A percentile compares a stretch with the other conserved stretches of the same genome.
These are phyloP conservation scores for Penicillium paxilli DNA, from an alignment of 495 filamentous ascomycete species.

Conservation along the genomic window DNA sequence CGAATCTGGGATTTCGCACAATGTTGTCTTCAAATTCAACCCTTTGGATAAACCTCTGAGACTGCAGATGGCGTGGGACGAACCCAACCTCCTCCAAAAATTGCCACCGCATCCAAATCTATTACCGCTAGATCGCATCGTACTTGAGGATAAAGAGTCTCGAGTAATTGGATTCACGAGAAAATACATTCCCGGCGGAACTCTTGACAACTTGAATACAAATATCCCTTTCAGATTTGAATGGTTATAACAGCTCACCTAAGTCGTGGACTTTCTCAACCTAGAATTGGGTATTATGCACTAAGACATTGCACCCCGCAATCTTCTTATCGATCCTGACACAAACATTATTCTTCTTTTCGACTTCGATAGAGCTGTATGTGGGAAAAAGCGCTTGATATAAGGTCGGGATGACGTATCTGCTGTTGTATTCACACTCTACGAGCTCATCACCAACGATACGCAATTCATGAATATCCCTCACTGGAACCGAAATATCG, in stretches of 20 bases:
- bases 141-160: slow-evolving; percentile 32
- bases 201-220: slow-evolving; percentile 20
- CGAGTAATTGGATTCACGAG: slow-evolving; percentile 38
- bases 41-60: slow-evolving; percentile 11
- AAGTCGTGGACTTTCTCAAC: slow-evolving; percentile 40
- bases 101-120: slow-evolving; percentile 33
- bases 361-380: slow-evolving; percentile 38
- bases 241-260: slow-evolving; percentile 37
- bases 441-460: slow-evolving; percentile 44
- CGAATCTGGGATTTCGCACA: slow-evolving; percentile 9
- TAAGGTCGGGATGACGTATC: slow-evolving; percentile 36
- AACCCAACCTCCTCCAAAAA: slow-evolving; percentile 27
- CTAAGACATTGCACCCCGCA: slow-evolving; percentile 39
- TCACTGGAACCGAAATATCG: slow-evolving; percentile 17
- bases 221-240: slow-evolving; percentile 32
- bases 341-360: slow-evolving; percentile 38
- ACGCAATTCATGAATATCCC: slow-evolving; percentile 16
- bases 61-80: slow-evolving; percentile 29
- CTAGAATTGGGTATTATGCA: slow-evolving; percentile 38
- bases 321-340: slow-evolving; percentile 32
- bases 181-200: slow-evolving; percentile 33
- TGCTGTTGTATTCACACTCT: slow-evolving; percentile 37
- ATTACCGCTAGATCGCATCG: slow-evolving; percentile 32
- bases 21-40: slow-evolving; percentile 24
- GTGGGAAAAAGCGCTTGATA: slow-evolving; percentile 14